Evolutionary conservation across 148 eudicot species (phyloP), one percentile per base, ranked within the genome.

Genomic region (Rhododendron simsii): DNA sequence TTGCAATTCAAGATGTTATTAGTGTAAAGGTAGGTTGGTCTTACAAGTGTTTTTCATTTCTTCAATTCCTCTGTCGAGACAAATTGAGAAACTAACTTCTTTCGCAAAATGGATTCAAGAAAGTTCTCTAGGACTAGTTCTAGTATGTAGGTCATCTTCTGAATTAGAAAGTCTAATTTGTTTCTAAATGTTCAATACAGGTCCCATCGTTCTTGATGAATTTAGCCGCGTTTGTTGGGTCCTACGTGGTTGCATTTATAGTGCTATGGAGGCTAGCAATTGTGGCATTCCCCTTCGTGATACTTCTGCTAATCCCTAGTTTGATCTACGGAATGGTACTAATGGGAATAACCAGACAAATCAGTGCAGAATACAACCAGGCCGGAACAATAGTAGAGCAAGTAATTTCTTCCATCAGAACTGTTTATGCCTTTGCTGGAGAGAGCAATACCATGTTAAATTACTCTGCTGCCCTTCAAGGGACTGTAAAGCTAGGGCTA

Each of bases 361-460:
- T 93, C 57, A 87, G 87, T 30, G 79, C 87, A 0, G 98, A 96
- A 80, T 96, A 93, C 73, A 87, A 83, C 59, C 91, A 87, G 35
- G 98, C 95, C 0, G 92, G 90, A 10, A 84, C 88, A 2, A 78
- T 96, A 26, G 98, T 88, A 9, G 99, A 96, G 78, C 96, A 95
- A 76, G 94, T 98, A 3, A 87, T 96, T 21, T 96, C 98, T 28
- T 94, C 98, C 0, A 85, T 96, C 23, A 86, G 99, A 82, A 96
- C 96, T 1, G 99, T 96, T 5, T 96, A 94, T 74, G 92, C 99
- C 13, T 96, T 93, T 84, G 98, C 89, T 28, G 95, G 98, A 33
- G 99, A 96, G 87, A 90, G 59, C 83, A 94, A 90, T 83, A 95
- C 99, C 16, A 86, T 94, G 78, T 85, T 74, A 0, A 90, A 88